Base-by-base conservation (phyloP, 2,329 filamentous ascomycete species). In the Pyricularia sp. region DNA sequence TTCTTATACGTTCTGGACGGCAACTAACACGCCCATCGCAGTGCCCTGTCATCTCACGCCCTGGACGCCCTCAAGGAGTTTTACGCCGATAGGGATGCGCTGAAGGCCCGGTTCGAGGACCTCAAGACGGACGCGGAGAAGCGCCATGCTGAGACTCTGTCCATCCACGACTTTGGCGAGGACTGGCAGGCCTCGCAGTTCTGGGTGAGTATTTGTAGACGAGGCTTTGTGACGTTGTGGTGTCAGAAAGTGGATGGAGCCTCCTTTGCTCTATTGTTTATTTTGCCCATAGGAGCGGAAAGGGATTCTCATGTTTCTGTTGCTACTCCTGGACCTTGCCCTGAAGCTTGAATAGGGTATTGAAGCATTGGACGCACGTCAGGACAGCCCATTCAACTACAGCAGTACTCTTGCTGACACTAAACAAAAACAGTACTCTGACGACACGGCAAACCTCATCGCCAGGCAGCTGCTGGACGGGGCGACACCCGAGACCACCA, bases 121-220 rank as follows among this genome's bases (percentile, higher is more conserved):
- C 81, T 94, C 68, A 88, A 88, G 78, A 80, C 81, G 12, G 81
- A 83, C 50, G 87, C 88, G 1, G 89, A 91, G 75, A 50, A 50
- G 36, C 25, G 33, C 14, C 69, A 69, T 12, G 64, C 55, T 9
- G 72, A 71, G 36, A 76, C 77, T 58, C 71, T 85, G 68, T 82
- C 80, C 20, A 94, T 94, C 86, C 87, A 91, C 33, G 81, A 85
- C 1, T 95, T 94, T 74, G 83, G 83, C 1, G 92, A 94, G 78
- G 90, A 94, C 77, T 95, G 92, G 92, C 92, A 94, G 75, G 86
- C 90, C 74, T 90, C 87, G 71, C 92, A 94, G 78, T 95, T 95
- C 75, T 95, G 92, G 92, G 89, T 92, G 81, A 58, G 82, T 42
- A 12, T 26, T 61, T 61, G 58, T 26, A 25, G 23, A 26, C 10